phyloP scores from a whole-genome alignment of 306 rosid species.

The Oemleria cerasiformis region DNA sequence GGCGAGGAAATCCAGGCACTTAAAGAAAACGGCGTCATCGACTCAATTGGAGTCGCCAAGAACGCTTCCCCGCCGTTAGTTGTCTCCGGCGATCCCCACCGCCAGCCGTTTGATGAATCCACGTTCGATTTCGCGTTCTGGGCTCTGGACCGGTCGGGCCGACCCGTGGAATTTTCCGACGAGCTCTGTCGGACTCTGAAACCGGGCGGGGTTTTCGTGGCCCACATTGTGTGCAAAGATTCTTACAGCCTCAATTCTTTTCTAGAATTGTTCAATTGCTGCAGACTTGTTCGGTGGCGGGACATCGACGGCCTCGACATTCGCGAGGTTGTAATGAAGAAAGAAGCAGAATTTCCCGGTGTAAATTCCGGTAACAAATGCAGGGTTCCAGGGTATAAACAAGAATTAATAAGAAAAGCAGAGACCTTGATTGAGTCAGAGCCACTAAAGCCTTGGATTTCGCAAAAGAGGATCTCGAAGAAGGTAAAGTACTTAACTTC shows the following conservation, averaged over 20 bases:
- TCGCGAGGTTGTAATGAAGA: slow-evolving; percentile 48
- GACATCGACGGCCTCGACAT: slow-evolving; percentile 44
- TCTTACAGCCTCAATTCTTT: slow-evolving; percentile 48
- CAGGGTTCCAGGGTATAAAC: slow-evolving; percentile 31
- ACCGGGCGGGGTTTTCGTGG: slow-evolving; percentile 42
- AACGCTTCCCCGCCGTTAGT: slow-evolving; percentile 35
- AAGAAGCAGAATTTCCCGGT: slow-evolving; percentile 4
- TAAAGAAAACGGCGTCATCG: slow-evolving; percentile 38
- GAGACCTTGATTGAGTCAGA: slow-evolving; percentile 40
- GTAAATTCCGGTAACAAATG: slow-evolving; percentile 27
- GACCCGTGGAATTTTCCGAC: slow-evolving; percentile 30
- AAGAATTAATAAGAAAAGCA: slow-evolving; percentile 36
- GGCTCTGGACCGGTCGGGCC: slow-evolving; percentile 18
- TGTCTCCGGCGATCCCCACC: slow-evolving; percentile 24
- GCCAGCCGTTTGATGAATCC: slow-evolving; percentile 28
- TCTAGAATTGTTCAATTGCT: slow-evolving; percentile 46
- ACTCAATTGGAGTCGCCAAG: slow-evolving; percentile 44
- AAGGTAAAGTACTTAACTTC: slow-evolving; percentile 52
- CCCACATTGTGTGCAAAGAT: slow-evolving; percentile 45
- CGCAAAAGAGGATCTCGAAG: slow-evolving; percentile 40
- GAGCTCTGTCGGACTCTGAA: slow-evolving; percentile 46
- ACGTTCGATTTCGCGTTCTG: slow-evolving; percentile 50
- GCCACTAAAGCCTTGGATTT: slow-evolving; percentile 50
- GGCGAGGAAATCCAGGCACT: slow-evolving; percentile 46
- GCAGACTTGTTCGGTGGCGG: slow-evolving; percentile 36